Conservation (phyloP, 1,284 basidiomycete genomes). For the Moniliophthora roreri region DNA sequence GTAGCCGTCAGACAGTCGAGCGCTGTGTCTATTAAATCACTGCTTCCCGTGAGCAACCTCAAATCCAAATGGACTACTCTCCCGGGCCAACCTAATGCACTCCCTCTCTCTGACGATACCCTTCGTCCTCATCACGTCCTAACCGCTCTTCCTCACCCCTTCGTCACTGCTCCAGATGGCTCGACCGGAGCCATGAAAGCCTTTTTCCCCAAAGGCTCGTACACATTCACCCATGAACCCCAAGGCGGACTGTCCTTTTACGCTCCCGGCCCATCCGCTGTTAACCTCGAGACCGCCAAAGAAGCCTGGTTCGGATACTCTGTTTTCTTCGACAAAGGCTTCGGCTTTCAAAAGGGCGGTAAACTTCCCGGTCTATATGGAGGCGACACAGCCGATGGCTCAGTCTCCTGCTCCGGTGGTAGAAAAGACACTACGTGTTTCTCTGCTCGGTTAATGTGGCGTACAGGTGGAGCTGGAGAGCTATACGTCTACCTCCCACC, state of each 20-base stretch:
- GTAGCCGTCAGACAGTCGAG: no score
- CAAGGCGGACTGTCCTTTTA: constrained; percentile 46
- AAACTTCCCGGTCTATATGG: constrained; percentile 39
- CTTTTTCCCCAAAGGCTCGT: constrained; percentile 33
- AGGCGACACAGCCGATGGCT: constrained; percentile 28
- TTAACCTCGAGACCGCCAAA: constrained; percentile 30
- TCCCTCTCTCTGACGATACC: not conserved
- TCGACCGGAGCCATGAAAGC: not conserved
- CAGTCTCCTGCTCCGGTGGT: constrained; percentile 36
- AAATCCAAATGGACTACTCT: not conserved
- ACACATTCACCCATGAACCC: constrained; percentile 37
- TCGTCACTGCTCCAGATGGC: not conserved
- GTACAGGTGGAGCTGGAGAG: constrained; percentile 37
- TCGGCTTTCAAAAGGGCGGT: constrained; percentile 31
- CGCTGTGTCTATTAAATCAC: no score
- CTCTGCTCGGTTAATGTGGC: constrained; percentile 43
- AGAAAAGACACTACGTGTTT: constrained; percentile 32
- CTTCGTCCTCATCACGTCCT: not conserved
- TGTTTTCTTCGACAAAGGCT: constrained; percentile 41
- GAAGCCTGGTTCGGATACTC: constrained; percentile 40
- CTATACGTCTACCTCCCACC: constrained; percentile 39
- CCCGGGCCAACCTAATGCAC: not conserved
- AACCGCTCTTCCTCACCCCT: not conserved
- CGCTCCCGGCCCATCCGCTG: constrained; percentile 25
- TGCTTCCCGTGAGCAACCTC: no score